Base-by-base conservation (phyloP, 202 grass and related monocot species). In the Schoenoplectus triqueter region DNA sequence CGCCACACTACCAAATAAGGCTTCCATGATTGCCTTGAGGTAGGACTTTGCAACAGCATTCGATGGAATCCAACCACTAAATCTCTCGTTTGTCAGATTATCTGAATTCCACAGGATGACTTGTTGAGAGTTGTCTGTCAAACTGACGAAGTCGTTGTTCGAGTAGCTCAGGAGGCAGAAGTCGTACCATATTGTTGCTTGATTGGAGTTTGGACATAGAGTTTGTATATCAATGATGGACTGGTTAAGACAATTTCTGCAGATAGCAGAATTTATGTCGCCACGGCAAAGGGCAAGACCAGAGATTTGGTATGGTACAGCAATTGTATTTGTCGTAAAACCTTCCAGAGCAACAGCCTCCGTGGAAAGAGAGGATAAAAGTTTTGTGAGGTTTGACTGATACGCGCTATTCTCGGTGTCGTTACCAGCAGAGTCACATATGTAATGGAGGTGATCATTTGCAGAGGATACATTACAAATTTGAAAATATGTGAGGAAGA, bases 81-180 rank as follows among this genome's bases (percentile, higher is more conserved):
- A 86, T 46, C 62, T 71, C 9, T 10, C 5, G 10, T 7, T 19
- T 1, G 71, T 49, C 22, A 81, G 11, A 50, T 81, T 76, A 10
- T 74, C 11, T 0, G 20, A 52, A 81, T 50, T 87, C 44, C 10
- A 14, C 49, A 83, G 0, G 56, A 57, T 59, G 0, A 64, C 42
- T 42, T 31, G 2, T 8, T 2, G 17, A 10, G 9, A 10, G 49
- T 79, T 76, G 21, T 86, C 80, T 2, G 21, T 62, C 20, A 40
- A 47, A 63, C 20, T 4, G 2, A 89, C 20, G 73, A 93, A 85
- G 15, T 82, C 20, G 19, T 11, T 0, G 55, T 82, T 69, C 49
- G 91, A 93, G 87, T 82, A 93, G 42, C 80, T 50, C 67, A 91
- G 78, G 73, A 86, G 9, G 85, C 88, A 91, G 78, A 42, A 44